phyloP scores from a whole-genome alignment of 768 basidiomycete species.

The Trametes cingulata region DNA sequence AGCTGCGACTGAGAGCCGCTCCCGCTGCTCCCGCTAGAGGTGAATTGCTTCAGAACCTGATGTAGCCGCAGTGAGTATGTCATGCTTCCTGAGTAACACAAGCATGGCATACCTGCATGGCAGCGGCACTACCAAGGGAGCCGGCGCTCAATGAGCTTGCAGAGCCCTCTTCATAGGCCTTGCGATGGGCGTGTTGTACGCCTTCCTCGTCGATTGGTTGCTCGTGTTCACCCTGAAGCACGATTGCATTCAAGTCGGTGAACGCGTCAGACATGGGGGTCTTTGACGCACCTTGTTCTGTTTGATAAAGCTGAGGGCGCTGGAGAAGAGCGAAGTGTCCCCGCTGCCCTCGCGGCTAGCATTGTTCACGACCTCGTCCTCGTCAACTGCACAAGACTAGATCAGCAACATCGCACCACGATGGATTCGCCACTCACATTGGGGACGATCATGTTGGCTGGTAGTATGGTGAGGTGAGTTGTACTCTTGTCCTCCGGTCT shows the following conservation, averaged over 20 bases:
- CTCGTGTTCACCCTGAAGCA: slow-evolving; percentile 48
- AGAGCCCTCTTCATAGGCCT: slow-evolving; percentile 59
- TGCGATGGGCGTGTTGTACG: slow-evolving; percentile 58
- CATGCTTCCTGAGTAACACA: not conserved
- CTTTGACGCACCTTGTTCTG: slow-evolving; percentile 46
- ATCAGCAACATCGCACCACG: slow-evolving; percentile 1
- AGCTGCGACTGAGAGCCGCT: slow-evolving; percentile 60
- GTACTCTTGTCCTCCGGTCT: slow-evolving; percentile 67
- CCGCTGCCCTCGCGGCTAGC: slow-evolving; percentile 60
- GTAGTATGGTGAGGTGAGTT: slow-evolving; percentile 54
- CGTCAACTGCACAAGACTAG: slow-evolving; percentile 49
- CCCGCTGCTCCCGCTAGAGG: slow-evolving; percentile 45
- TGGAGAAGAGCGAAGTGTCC: slow-evolving; percentile 55
- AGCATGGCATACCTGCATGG: slow-evolving; percentile 53
- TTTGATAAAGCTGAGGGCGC: slow-evolving; percentile 53
- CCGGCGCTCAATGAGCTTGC: slow-evolving; percentile 56
- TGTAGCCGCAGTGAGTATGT: not conserved
- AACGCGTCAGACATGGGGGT: too few relatives aligned
- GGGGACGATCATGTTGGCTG: slow-evolving; percentile 25
- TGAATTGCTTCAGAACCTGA: slow-evolving; percentile 69
- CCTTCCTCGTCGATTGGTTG: slow-evolving; percentile 68
- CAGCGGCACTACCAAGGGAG: slow-evolving; percentile 76
- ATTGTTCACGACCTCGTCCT: slow-evolving; percentile 57
- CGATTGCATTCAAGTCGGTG: too few relatives aligned
- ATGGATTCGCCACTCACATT: slow-evolving; percentile 20